phyloP scores from a whole-genome alignment of 805 yeast genomes.

The Saturnispora ahearnii region DNA sequence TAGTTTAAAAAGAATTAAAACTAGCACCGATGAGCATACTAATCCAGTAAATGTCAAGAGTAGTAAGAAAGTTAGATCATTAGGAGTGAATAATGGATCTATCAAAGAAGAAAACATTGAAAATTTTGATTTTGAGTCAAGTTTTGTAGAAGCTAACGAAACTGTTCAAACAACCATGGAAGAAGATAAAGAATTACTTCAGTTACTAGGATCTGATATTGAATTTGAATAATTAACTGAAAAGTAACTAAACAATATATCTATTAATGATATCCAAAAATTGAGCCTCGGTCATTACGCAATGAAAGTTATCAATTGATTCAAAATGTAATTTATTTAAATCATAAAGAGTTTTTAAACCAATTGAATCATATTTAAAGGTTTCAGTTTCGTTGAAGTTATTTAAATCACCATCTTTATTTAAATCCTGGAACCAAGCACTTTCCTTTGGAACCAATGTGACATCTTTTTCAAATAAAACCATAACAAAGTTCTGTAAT shows the following conservation, averaged over 20 bases:
- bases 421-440: constrained; percentile 55
- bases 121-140: not conserved
- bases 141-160: not conserved
- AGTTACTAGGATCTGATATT: constrained; percentile 22
- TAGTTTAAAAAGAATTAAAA: not conserved
- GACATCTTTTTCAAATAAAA: constrained; percentile 52
- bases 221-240: constrained; percentile 15
- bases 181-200: constrained; percentile 9
- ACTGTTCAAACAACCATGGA: not conserved
- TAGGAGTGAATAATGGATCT: not conserved
- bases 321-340: constrained; percentile 39
- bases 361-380: constrained; percentile 50
- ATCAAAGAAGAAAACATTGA: not conserved
- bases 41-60: not conserved
- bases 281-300: constrained; percentile 50
- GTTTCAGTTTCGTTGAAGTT: constrained; percentile 41
- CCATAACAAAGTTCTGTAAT: constrained; percentile 48
- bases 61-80: not conserved
- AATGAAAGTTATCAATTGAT: constrained; percentile 50
- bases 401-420: constrained; percentile 33
- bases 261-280: constrained; percentile 34
- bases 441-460: constrained; percentile 66
- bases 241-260: constrained; percentile 30
- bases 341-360: constrained; percentile 41
- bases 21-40: no score